These are phyloP conservation scores for Populus tomentosa DNA, from an alignment of 441 rosid genomes.

Conservation along the genomic window DNA sequence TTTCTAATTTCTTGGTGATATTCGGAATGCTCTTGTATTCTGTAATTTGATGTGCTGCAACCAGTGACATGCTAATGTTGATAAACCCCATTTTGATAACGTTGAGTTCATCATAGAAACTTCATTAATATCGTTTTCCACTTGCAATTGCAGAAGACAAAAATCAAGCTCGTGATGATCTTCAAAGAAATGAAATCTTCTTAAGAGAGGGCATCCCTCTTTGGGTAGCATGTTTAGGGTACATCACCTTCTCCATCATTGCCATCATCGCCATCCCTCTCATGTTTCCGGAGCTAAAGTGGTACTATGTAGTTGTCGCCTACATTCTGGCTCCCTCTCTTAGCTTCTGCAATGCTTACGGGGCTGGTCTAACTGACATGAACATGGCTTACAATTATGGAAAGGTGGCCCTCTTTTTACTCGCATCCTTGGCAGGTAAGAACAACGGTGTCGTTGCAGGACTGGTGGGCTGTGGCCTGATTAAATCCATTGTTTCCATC, in stretches of 20 bases:
- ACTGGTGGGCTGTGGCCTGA: conserved; percentile 84
- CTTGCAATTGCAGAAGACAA: conserved; percentile 30
- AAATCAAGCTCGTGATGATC: conserved; percentile 29
- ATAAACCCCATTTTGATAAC: neutral
- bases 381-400: conserved; percentile 97
- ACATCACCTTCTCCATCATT: conserved; percentile 51
- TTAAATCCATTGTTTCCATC: conserved; percentile 75
- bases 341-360: conserved; percentile 96
- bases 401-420: conserved; percentile 78
- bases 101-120: neutral
- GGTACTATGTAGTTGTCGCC: conserved; percentile 82
- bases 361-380: conserved; percentile 94
- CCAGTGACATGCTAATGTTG: neutral
- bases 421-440: conserved; percentile 66
- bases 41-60: neutral
- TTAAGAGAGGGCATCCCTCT: conserved; percentile 69
- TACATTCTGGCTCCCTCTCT: conserved; percentile 83
- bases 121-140: neutral
- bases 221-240: conserved; percentile 74
- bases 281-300: conserved; percentile 87
- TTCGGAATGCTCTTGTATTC: neutral
- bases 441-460: conserved; percentile 72
- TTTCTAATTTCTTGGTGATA: neutral
- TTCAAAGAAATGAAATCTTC: conserved; percentile 64
- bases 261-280: conserved; percentile 66